These are phyloP conservation scores for Veloboletus limbatus DNA, from an alignment of 1,284 basidiomycete genomes.

Conservation along the genomic window DNA sequence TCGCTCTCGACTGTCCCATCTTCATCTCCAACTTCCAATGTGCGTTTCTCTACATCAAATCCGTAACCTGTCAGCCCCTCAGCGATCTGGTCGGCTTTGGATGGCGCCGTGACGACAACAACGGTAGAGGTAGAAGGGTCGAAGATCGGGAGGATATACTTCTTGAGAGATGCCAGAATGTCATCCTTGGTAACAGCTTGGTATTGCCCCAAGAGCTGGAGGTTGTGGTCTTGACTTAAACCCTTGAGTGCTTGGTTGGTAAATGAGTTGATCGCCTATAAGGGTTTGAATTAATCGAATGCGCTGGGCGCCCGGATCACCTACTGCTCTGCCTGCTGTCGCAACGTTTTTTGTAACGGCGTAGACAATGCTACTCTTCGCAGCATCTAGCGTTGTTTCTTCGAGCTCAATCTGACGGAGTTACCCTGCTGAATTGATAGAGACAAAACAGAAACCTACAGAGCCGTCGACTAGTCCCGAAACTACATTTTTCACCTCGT, in stretches of 20 bases:
- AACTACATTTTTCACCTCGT: conserved; percentile 77
- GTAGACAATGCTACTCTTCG: conserved; percentile 90
- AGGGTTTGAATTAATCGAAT: conserved; percentile 2
- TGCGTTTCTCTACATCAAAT: conserved; percentile 75
- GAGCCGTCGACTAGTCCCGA: conserved; percentile 74
- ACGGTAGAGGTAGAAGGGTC: conserved; percentile 74
- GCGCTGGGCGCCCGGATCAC: conserved; percentile 21
- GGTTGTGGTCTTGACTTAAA: conserved; percentile 69
- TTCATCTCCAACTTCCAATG: conserved; percentile 64
- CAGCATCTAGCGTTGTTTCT: conserved; percentile 83
- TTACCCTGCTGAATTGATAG: conserved; percentile 4
- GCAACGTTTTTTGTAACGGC: conserved; percentile 78
- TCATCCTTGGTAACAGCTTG: conserved; percentile 78
- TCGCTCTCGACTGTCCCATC: conserved; percentile 32
- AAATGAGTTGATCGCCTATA: conserved; percentile 76
- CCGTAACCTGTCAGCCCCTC: conserved; percentile 65
- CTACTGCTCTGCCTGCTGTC: conserved; percentile 81
- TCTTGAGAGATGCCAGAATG: conserved; percentile 65
- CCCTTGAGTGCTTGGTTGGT: conserved; percentile 84
- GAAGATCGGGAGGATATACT: conserved; percentile 88
- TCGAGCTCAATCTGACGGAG: conserved; percentile 74
- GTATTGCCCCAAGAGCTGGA: conserved; percentile 75
- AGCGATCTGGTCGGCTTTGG: conserved; percentile 75
- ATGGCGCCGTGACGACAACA: conserved; percentile 79
- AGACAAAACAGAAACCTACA: conserved; percentile 46